Base-by-base conservation (phyloP, 352 stramenopile genomes). In the Pythium pyrilobum region DNA sequence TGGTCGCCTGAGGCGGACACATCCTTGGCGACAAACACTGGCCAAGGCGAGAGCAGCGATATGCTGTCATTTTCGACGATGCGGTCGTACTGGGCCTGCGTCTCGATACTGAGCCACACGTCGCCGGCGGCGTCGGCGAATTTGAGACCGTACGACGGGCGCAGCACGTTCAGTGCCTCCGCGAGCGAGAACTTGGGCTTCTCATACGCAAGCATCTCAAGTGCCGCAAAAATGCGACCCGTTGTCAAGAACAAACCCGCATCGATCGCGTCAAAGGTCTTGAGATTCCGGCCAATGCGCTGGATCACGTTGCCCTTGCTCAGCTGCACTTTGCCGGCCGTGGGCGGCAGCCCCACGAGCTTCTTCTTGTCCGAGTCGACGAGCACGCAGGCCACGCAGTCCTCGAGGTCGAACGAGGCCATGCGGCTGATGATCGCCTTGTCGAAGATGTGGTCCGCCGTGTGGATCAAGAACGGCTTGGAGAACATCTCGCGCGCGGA, bases 401-500 rank as follows among this genome's bases (percentile, higher is more conserved):
- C 75, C 47, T 87, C 66, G 1, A 89, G 57, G 23, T 93, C 69
- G 37, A 89, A 93, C 33, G 76, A 74, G 16, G 80, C 80, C 59
- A 93, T 65, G 9, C 76, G 74, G 28, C 48, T 58, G 27, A 93
- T 75, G 28, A 93, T 84, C 2, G 71, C 68, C 52, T 84, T 76
- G 64, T 94, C 81, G 44, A 94, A 91, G 54, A 94, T 79, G 59
- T 91, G 83, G 52, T 94, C 81, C 4, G 83, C 77, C 45, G 83
- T 91, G 66, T 94, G 83, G 56, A 94, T 92, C 36, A 94, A 59
- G 56, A 94, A 94, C 7, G 77, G 79, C n/a, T 82, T 77, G 1
- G 66, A 60, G 52, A 93, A 93, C 72, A 91, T 85, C 38, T 89
- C 70, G 40, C 81, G 71, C 23, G 81, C 83, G 12, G 83, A 85